Evolutionary conservation across 192 early-diverging fungal genomes (phyloP), one percentile per base, ranked within the genome.

Genomic region (Backusella parvicylindrica): DNA sequence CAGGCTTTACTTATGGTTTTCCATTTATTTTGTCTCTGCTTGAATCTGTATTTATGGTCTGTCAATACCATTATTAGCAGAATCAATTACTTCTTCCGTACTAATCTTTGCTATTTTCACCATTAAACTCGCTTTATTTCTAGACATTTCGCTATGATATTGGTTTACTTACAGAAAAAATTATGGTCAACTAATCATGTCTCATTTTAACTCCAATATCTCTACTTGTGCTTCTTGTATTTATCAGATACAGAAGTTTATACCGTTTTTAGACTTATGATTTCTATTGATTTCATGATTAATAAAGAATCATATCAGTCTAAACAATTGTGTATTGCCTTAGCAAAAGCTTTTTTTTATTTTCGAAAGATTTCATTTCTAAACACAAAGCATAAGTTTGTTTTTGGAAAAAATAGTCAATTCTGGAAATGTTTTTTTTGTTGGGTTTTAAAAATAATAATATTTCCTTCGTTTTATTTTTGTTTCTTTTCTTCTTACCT

Each of bases 361-460:
- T n/a, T n/a, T n/a, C n/a, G n/a, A n/a, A n/a, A n/a, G n/a, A n/a
- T n/a, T n/a, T n/a, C n/a, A n/a, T n/a, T n/a, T n/a, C n/a, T n/a
- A n/a, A n/a, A n/a, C n/a, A n/a, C n/a, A n/a, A n/a, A n/a, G n/a
- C n/a, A n/a, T n/a, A n/a, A n/a, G 11, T 28, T 13, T 28, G 53
- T 60, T 60, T 60, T 28, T 60, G 53, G 53, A 60, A 60, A 60
- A 60, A 60, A 60, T 60, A 56, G 50, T 26, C 23, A 26, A 56
- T 56, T 56, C 21, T 56, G 50, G 50, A 56, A 56, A 56, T 56
- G 50, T 53, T 53, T 53, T 53, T 41, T 56, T 56, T 47, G 43
- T 47, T 47, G 43, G 43, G 43, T 47, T 47, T 41, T n/a, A 47
- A 47, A 47, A 47, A 18, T n/a, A 33, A n/a, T n/a, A n/a, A n/a